phyloP scores from a whole-genome alignment of 2,329 filamentous ascomycete species.

The Cytospora mali region DNA sequence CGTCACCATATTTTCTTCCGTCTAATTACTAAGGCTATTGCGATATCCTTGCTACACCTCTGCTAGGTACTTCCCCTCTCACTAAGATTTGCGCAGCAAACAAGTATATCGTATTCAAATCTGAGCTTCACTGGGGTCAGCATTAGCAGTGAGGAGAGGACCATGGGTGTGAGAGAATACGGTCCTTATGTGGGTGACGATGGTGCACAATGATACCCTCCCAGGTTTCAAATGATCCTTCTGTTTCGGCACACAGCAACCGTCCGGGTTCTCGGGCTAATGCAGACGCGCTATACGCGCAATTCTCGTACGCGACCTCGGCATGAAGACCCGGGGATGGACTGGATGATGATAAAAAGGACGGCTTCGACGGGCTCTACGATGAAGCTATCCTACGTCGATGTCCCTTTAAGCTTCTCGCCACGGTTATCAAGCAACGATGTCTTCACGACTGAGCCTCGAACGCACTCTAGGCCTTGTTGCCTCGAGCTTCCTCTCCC shows the following conservation, averaged over 20 bases:
- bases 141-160: background rate
- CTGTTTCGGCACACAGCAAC: background rate
- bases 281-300: constrained; percentile 5
- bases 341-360: constrained; percentile 1
- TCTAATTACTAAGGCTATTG: constrained; percentile 3
- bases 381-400: background rate
- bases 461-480: constrained; percentile 38
- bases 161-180: background rate
- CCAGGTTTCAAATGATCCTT: background rate
- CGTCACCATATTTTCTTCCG: constrained; percentile 1
- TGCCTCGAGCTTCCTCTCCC: constrained; percentile 36
- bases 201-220: background rate
- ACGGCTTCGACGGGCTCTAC: background rate
- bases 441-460: constrained; percentile 27
- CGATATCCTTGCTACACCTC: background rate
- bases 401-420: background rate
- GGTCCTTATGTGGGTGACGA: background rate
- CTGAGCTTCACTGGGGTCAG: background rate
- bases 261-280: constrained; percentile 6
- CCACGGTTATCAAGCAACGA: constrained; percentile 2
- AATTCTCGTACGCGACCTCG: background rate
- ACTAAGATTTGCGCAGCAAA: background rate
- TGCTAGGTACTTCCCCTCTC: background rate
- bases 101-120: background rate
- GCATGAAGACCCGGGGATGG: background rate